Percentiles rank a stretch among this genome's conserved stretches.
Evolutionary conservation across 176 grass and related monocot species (phyloP).

Genomic region (Luzula sylvatica): DNA sequence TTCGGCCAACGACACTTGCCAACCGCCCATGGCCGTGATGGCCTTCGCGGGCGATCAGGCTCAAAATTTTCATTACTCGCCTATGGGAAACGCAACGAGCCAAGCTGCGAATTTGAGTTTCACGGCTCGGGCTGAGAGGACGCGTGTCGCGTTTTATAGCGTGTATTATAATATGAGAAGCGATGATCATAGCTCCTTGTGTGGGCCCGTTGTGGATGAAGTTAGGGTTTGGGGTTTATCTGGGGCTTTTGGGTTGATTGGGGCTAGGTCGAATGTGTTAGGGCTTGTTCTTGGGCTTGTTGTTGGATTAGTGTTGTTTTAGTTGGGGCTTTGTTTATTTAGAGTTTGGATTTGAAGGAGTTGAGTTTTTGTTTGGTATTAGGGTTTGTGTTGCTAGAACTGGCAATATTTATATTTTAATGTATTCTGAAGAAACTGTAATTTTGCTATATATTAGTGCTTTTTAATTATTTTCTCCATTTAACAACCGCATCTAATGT

Average conservation of each 20-base stretch:
- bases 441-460: neutral
- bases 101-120: constrained; percentile 53
- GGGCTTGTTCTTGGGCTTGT: constrained; percentile 30
- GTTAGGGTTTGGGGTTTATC: constrained; percentile 59
- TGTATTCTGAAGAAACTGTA: neutral
- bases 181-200: constrained; percentile 69
- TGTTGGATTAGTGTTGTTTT: constrained; percentile 35
- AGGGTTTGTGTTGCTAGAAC: neutral
- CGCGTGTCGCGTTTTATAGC: constrained; percentile 77
- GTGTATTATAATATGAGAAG: constrained; percentile 91
- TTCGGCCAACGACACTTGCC: constrained; percentile 59
- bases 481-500: no score
- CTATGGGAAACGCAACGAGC: constrained; percentile 58
- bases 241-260: constrained; percentile 27
- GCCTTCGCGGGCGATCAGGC: constrained; percentile 82
- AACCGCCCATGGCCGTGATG: constrained; percentile 81
- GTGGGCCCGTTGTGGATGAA: constrained; percentile 67
- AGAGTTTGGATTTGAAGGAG: neutral
- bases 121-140: constrained; percentile 58
- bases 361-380: neutral
- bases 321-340: constrained; percentile 10
- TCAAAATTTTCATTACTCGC: constrained; percentile 85
- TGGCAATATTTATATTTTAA: neutral
- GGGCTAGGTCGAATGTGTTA: constrained; percentile 1
- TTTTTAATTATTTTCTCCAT: no score